Evolutionary conservation across 2,329 filamentous ascomycete species (phyloP), one percentile per base, ranked within the genome.

Genomic region (Sporothrix pseudoabietina): DNA sequence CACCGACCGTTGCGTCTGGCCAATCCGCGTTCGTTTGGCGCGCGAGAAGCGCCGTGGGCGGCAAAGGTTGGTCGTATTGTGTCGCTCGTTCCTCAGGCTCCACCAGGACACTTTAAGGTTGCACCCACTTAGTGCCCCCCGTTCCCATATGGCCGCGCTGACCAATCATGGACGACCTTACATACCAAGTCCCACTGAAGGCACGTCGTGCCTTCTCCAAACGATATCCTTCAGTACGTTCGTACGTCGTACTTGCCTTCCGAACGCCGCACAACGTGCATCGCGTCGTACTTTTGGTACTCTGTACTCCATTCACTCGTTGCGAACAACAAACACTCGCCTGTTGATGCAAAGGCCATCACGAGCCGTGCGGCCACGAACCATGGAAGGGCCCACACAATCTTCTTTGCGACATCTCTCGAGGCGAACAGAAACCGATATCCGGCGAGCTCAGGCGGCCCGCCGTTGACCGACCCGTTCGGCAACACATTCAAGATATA

Each of bases 1-100:
- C 44, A 54, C 44, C 32, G 7, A 19, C 35, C 12, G 32, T 70
- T 12, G 30, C 19, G 49, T 16, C 55, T 22, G 39, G 69, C 69
- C 69, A 61, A 63, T 49, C 55, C 69, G 55, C 55, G 55, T 39
- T 22, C 54, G 54, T 49, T 47, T 73, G 57, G 26, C 57, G 72
- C 72, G 72, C 72, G 57, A 71, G 66, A 73, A 71, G 72, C 72
- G 72, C 72, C 72, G 52, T 35, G 39, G 32, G 35, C 39, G 72
- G 66, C 59, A 70, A 70, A 73, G 44, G 71, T 47, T 66, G 59
- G 35, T 61, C 6, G 57, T 61, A 19, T 61, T 35, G 32, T 39
- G 55, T 57, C 59, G 35, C 59, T 65, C 59, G 41, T 26, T 26
- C n/a, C 19, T 26, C 61, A 41, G 22, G 10, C 61, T 14, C 61